Conservation (phyloP, 225 moss, liverwort and hornwort species). For the Takakia lepidozioides region DNA sequence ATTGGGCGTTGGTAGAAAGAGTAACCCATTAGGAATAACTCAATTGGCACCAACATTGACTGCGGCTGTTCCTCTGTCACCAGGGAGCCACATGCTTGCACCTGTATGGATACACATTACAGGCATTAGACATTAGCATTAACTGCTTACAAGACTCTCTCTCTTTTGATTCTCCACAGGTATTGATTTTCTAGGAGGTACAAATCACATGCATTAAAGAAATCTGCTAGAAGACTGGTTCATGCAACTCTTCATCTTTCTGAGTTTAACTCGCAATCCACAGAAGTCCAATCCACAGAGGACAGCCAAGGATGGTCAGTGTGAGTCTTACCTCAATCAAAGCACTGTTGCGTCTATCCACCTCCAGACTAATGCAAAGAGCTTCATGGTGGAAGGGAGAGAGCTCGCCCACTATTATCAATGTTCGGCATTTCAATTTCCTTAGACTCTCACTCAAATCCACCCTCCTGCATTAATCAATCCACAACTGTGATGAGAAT, state of each 20-base stretch:
- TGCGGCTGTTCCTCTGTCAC: slow-evolving; percentile 94
- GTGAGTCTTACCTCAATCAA: slow-evolving; percentile 63
- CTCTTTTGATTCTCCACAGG: too few relatives aligned
- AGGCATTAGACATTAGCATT: too few relatives aligned
- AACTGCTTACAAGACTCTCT: too few relatives aligned
- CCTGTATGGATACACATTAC: slow-evolving; percentile 35
- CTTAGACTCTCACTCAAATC: slow-evolving; percentile 65
- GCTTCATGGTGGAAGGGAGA: slow-evolving; percentile 89
- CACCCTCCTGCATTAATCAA: slow-evolving; percentile 22
- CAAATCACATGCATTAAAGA: too few relatives aligned
- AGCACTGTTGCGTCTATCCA: slow-evolving; percentile 88
- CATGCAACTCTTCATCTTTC: not conserved
- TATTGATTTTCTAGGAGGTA: too few relatives aligned
- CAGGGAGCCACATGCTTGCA: slow-evolving; percentile 88
- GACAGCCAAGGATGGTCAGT: not conserved
- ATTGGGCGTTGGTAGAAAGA: slow-evolving; percentile 71
- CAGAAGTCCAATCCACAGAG: not conserved
- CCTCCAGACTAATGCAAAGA: slow-evolving; percentile 65
- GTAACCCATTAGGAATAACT: slow-evolving; percentile 90
- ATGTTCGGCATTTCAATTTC: slow-evolving; percentile 74
- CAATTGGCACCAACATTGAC: slow-evolving; percentile 88
- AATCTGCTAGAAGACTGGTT: not conserved
- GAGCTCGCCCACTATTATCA: slow-evolving; percentile 84
- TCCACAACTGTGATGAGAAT: too few relatives aligned
- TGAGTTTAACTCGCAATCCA: not conserved